Conservation (phyloP, 2,329 filamentous ascomycete species). For the Pestalotiopsis sp. region DNA sequence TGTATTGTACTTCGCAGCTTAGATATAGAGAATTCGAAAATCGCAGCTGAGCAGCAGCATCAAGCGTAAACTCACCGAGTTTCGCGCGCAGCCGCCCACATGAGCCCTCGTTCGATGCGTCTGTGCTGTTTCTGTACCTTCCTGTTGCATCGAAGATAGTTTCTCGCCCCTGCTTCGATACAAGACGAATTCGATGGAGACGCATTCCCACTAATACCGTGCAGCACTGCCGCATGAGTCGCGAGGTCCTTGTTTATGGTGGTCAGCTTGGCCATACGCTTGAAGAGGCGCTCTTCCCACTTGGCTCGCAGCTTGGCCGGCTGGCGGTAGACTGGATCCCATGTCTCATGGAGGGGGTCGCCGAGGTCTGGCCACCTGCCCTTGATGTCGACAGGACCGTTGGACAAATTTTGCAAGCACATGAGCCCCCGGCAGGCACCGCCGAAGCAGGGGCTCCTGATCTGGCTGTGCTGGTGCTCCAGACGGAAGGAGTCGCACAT, state of each 20-base stretch:
- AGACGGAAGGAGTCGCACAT: constrained; percentile 18
- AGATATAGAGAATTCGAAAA: background rate
- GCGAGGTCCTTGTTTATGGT: background rate
- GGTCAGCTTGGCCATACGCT: background rate
- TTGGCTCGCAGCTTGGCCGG: background rate
- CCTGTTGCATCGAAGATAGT: background rate
- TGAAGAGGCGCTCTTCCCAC: background rate
- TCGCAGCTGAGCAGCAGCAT: background rate
- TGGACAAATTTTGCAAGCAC: background rate
- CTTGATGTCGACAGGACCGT: background rate
- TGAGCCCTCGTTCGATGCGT: background rate
- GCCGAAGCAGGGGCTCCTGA: background rate
- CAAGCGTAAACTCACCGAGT: background rate
- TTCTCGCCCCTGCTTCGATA: background rate
- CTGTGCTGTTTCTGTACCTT: background rate
- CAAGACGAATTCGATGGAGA: too few species aligned
- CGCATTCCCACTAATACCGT: background rate
- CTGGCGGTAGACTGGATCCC: background rate
- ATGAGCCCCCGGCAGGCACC: background rate
- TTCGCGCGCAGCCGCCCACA: background rate
- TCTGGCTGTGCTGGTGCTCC: constrained; percentile 20
- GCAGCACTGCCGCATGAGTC: background rate
- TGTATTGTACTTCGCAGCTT: background rate
- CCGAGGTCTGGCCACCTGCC: background rate
- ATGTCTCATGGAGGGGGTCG: background rate